These are phyloP conservation scores for Ganoderma sp. DNA, from an alignment of 1,284 basidiomycete species.

Conservation along the genomic window DNA sequence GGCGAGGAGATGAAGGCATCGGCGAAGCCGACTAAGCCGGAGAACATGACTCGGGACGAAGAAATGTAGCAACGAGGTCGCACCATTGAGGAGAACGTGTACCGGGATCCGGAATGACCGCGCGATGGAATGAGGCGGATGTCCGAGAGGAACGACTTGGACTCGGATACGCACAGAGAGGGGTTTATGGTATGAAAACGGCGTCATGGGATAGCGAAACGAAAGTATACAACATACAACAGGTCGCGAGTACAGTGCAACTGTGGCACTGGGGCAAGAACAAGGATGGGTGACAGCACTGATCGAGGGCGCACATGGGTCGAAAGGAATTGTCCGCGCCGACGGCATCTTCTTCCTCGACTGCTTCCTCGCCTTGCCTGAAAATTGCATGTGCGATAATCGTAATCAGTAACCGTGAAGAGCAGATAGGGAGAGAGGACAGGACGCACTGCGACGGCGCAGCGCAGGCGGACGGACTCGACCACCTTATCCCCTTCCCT, in stretches of 20 bases:
- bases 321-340: constrained; percentile 12
- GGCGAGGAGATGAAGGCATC: too few relatives aligned
- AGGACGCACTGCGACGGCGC: constrained; percentile 25
- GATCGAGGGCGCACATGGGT: constrained; percentile 31
- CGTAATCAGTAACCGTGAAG: too few relatives aligned
- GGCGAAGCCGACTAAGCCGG: too few relatives aligned
- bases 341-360: constrained; percentile 15
- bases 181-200: not conserved
- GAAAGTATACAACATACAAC: constrained; percentile 2
- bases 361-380: constrained; percentile 22
- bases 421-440: not conserved
- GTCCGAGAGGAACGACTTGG: not conserved
- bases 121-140: too few relatives aligned
- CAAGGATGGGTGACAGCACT: constrained; percentile 13
- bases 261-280: not conserved
- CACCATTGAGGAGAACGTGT: too few relatives aligned
- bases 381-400: not conserved
- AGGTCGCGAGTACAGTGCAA: not conserved
- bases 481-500: not conserved
- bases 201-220: not conserved
- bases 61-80: too few relatives aligned
- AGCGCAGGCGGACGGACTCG: constrained; percentile 14
- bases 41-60: too few relatives aligned
- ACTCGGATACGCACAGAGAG: not conserved
- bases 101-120: too few relatives aligned